These are phyloP conservation scores for Syzygium oleosum DNA, from an alignment of 345 rosid genomes.

Conservation along the genomic window DNA sequence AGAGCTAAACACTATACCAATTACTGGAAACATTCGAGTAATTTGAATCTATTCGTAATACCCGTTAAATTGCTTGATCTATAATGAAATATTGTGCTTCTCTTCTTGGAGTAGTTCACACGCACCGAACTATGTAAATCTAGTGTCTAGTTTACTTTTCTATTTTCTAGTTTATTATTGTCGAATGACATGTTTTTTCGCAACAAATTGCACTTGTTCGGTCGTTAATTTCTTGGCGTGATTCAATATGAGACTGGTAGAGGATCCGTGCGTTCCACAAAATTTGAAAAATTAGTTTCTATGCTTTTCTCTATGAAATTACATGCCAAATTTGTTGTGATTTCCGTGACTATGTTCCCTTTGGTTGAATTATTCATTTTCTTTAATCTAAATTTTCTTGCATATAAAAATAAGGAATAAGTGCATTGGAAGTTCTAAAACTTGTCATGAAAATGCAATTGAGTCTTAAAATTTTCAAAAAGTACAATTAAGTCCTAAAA, in stretches of 20 bases:
- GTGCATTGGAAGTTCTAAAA: no score
- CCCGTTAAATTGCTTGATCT: background rate
- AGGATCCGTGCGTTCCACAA: background rate
- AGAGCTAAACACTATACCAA: background rate
- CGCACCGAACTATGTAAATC: no score
- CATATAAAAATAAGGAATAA: background rate
- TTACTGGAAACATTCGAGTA: background rate
- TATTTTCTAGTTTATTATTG: background rate
- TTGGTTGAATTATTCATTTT: background rate
- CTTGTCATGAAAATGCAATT: no score
- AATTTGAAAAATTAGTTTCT: background rate
- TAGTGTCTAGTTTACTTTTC: background rate
- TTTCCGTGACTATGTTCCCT: background rate
- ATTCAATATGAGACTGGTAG: background rate
- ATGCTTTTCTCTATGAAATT: background rate
- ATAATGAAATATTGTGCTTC: background rate
- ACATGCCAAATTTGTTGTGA: background rate
- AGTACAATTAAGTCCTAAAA: no score
- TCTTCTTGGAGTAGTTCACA: background rate
- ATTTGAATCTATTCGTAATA: no score
- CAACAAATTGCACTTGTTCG: background rate
- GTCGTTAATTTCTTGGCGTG: background rate
- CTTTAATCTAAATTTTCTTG: background rate
- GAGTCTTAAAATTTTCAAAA: no score
- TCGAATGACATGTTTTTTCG: background rate